Base-by-base conservation (phyloP, 2,329 filamentous ascomycete genomes). In the Scytalidium lignicola region DNA sequence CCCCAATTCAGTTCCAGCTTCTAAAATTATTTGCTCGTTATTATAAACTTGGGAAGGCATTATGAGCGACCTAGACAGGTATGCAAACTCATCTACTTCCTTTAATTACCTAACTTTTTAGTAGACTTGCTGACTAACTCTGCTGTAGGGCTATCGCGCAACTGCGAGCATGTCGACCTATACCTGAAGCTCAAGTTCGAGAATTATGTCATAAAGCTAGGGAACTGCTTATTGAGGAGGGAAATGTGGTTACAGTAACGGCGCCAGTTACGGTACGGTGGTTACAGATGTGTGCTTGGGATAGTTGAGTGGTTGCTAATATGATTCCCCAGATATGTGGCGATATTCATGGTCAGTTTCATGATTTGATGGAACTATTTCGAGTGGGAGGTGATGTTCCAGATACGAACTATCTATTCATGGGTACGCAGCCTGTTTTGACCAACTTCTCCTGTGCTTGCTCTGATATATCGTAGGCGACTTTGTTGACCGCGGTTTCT, bases 401-500 rank as follows among this genome's bases (percentile, higher is more conserved):
- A 39, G 92, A 96, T 64, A 96, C 91, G 26, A 96, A 95, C 65
- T 96, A 96, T 68, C 81, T 96, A 3, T 96, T 96, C 72, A 96
- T 96, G 90, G 91, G 86, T 88, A 75, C 42, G 70, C n/a, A 32
- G 4, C 12, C 12, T n/a, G 12, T 8, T 15, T 17, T 37, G 12
- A 28, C 13, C 26, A 28, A 28, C 13, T 28, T 13, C 4, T n/a
- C 5, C 15, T 17, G 10, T 37, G 7, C 10, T 37, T 4, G 8
- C 15, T 37, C 32, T 37, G 32, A 37, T 17, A 18, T 39, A 18
- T 15, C 29, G 44, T 56, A 90, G 86, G 92, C 66, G 92, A 99
- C 70, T 99, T 96, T 62, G 92, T 99, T 65, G 92, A 99, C 69
- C 88, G 92, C 56, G 92, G 92, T 51, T 99, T 96, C 77, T 99